These are phyloP conservation scores for Linnemannia schmuckeri DNA, from an alignment of 192 early-diverging fungal genomes.

Conservation along the genomic window DNA sequence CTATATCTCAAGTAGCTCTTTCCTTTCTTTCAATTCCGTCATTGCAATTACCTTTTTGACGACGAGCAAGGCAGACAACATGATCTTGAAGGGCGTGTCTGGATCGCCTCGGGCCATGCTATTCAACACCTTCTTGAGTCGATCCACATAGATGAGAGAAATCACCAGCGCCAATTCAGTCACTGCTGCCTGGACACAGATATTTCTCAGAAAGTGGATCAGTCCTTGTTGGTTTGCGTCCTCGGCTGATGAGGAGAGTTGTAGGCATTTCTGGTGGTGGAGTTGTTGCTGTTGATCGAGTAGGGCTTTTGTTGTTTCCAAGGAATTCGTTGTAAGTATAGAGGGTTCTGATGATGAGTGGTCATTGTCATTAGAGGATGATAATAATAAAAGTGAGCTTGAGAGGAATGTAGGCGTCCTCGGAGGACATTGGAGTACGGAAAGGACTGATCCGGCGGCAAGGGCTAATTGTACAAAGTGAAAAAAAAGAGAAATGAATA, in stretches of 20 bases:
- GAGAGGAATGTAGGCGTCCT: conserved; percentile 22
- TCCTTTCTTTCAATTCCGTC: background rate
- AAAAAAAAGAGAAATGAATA: background rate
- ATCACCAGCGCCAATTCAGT: conserved; percentile 66
- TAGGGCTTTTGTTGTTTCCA: background rate
- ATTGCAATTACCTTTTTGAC: conserved; percentile 69
- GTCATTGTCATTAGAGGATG: background rate
- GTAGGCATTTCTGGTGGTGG: background rate
- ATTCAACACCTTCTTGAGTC: conserved; percentile 73
- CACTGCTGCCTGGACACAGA: conserved; percentile 39
- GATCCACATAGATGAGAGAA: conserved; percentile 78
- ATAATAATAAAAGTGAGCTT: conserved; percentile 14
- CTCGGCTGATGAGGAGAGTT: background rate
- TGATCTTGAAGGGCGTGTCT: conserved; percentile 81
- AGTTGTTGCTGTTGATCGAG: conserved; percentile 7
- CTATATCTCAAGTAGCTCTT: conserved; percentile 14
- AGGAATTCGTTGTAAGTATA: background rate
- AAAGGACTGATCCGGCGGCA: conserved; percentile 40
- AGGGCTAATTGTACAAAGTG: conserved; percentile 17
- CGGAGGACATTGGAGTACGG: conserved; percentile 46
- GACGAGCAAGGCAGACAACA: conserved; percentile 76
- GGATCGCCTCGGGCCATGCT: conserved; percentile 72
- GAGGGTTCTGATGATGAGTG: background rate
- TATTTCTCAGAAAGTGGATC: conserved; percentile 44
- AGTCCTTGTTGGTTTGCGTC: conserved; percentile 17